These are phyloP conservation scores for Chlorella sp. DNA, from an alignment of 139 green algal species.

Conservation along the genomic window DNA sequence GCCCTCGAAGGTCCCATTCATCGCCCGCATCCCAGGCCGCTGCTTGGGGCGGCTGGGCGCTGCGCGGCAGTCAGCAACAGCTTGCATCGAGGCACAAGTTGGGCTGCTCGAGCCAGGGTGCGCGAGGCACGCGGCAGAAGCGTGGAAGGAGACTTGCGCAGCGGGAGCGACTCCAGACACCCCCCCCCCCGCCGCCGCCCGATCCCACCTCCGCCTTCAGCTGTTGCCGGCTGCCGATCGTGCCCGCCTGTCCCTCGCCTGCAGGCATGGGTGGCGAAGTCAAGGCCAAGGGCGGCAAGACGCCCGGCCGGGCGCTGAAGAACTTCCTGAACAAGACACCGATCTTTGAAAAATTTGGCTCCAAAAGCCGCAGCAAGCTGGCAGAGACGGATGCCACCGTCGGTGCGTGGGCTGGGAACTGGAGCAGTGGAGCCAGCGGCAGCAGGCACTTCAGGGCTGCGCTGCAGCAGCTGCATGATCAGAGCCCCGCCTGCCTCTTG, in stretches of 20 bases:
- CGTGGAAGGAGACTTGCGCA: neutral
- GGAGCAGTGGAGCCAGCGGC: neutral
- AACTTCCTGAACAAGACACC: too few species aligned
- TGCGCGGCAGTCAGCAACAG: too few species aligned
- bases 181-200: neutral
- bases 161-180: neutral
- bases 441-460: too few species aligned
- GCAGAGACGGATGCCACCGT: conserved; percentile 7
- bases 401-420: neutral
- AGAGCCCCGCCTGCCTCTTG: neutral
- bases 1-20: too few species aligned
- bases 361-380: neutral
- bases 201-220: neutral
- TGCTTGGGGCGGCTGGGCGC: too few species aligned
- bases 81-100: too few species aligned
- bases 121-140: too few species aligned
- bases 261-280: too few species aligned
- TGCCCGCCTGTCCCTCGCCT: too few species aligned
- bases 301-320: conserved; percentile 4
- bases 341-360: neutral
- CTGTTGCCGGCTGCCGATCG: neutral
- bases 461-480: neutral
- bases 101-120: too few species aligned
- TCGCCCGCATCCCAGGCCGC: too few species aligned
- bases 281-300: conserved; percentile 8